phyloP scores from a whole-genome alignment of 768 basidiomycete species.

The Daedalea quercina region DNA sequence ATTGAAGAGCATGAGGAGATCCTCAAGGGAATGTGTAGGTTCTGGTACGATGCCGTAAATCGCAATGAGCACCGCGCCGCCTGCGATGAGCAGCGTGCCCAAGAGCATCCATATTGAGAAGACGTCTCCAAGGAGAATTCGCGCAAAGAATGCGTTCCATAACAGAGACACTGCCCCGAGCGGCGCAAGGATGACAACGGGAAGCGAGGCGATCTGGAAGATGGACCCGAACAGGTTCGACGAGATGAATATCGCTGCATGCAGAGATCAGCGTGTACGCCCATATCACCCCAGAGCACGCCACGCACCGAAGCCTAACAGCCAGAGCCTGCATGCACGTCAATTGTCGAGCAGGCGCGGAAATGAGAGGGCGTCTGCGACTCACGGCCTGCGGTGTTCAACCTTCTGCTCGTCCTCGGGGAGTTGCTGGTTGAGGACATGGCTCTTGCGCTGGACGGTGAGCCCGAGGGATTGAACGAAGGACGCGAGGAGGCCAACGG shows the following conservation, averaged over 20 bases:
- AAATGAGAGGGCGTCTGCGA: conserved; percentile 16
- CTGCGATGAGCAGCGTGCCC: conserved; percentile 84
- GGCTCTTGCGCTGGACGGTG: conserved; percentile 90
- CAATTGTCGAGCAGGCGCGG: conserved; percentile 1
- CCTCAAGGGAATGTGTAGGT: conserved; percentile 78
- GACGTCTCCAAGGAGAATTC: conserved; percentile 74
- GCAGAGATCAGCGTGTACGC: conserved; percentile 2
- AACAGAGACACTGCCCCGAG: conserved; percentile 88
- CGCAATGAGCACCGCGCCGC: conserved; percentile 84
- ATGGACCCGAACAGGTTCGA: conserved; percentile 86
- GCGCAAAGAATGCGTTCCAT: conserved; percentile 92
- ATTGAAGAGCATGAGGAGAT: conserved; percentile 70
- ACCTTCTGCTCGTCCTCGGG: conserved; percentile 57
- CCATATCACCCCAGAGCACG: conserved; percentile 1
- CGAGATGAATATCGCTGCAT: conserved; percentile 64
- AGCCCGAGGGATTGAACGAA: conserved; percentile 88
- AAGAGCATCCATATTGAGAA: conserved; percentile 81
- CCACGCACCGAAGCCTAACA: conserved; percentile 65
- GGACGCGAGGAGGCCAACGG: conserved; percentile 71
- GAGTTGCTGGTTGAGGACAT: conserved; percentile 72
- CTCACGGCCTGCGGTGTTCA: conserved; percentile 77
- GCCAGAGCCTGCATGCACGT: conserved; percentile 59
- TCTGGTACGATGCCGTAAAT: conserved; percentile 91
- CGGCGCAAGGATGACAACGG: conserved; percentile 91
- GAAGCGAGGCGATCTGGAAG: conserved; percentile 89